A percentile compares a stretch with the other conserved stretches of the same genome.
phyloP scores from a whole-genome alignment of 1,139 yeast species.

The Yamadazyma dushanensis region DNA sequence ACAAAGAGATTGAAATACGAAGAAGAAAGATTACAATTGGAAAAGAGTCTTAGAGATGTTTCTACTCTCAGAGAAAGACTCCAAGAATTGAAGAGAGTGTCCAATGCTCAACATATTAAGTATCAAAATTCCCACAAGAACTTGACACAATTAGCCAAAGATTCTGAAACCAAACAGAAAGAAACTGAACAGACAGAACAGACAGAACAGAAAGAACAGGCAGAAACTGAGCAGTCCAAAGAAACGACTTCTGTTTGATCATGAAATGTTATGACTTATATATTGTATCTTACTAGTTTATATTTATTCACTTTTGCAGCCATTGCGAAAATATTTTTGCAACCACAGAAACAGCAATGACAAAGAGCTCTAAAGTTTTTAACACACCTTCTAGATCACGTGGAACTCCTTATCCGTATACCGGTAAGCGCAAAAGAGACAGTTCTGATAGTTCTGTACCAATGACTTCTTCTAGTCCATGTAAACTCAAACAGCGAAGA shows the following conservation, averaged over 20 bases:
- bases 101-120: slow-evolving; percentile 42
- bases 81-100: slow-evolving; percentile 55
- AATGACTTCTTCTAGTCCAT: slow-evolving; percentile 4
- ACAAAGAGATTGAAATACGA: slow-evolving; percentile 66
- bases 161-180: too few relatives aligned
- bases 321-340: slow-evolving; percentile 2
- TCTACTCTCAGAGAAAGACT: slow-evolving; percentile 66
- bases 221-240: too few relatives aligned
- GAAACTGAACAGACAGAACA: too few relatives aligned
- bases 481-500: slow-evolving; percentile 3
- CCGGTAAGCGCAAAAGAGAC: neutral
- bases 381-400: neutral
- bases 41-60: slow-evolving; percentile 64
- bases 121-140: slow-evolving; percentile 21
- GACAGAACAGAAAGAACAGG: too few relatives aligned
- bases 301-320: neutral
- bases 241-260: slow-evolving; percentile 1
- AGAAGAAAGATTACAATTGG: slow-evolving; percentile 67
- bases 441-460: neutral
- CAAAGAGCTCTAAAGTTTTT: neutral
- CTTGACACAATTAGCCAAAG: slow-evolving; percentile 15
- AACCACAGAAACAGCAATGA: neutral
- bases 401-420: neutral
- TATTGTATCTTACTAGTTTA: neutral
- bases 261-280: neutral